Conservation (phyloP, 495 filamentous ascomycete genomes). For the Letharia lupina region DNA sequence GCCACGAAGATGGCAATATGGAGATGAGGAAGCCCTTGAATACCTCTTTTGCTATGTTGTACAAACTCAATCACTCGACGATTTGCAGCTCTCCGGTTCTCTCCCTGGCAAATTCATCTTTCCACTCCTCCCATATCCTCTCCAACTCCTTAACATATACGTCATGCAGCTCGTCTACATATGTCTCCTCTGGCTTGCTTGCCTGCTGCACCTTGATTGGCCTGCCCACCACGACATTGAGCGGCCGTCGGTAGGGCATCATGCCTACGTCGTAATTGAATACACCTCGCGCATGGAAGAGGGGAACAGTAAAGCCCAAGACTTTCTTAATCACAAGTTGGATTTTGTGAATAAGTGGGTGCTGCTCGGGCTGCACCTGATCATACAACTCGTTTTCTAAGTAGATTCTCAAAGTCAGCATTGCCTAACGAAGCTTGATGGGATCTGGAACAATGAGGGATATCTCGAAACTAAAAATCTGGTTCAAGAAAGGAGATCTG, state of each 20-base stretch:
- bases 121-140: slow-evolving; percentile 80
- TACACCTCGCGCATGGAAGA: slow-evolving; percentile 83
- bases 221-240: slow-evolving; percentile 81
- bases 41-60: not conserved
- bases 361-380: slow-evolving; percentile 60
- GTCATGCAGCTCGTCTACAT: slow-evolving; percentile 72
- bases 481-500: not conserved
- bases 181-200: slow-evolving; percentile 53
- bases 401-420: not conserved
- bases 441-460: not conserved
- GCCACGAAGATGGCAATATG: not conserved
- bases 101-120: slow-evolving; percentile 71
- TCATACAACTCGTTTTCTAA: slow-evolving; percentile 89
- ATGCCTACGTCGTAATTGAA: slow-evolving; percentile 97
- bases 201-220: slow-evolving; percentile 62
- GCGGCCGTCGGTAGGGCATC: slow-evolving; percentile 80
- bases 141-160: slow-evolving; percentile 70
- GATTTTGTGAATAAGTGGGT: slow-evolving; percentile 63
- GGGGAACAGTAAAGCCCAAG: slow-evolving; percentile 86
- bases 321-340: slow-evolving; percentile 76
- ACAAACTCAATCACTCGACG: slow-evolving; percentile 48
- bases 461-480: not conserved
- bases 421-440: not conserved
- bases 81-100: slow-evolving; percentile 69
- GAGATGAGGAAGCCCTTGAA: not conserved